Percentiles rank a stretch among this genome's conserved stretches.
phyloP scores from a whole-genome alignment of 352 stramenopile genomes.

The Hyaloperonospora arabidopsidis region DNA sequence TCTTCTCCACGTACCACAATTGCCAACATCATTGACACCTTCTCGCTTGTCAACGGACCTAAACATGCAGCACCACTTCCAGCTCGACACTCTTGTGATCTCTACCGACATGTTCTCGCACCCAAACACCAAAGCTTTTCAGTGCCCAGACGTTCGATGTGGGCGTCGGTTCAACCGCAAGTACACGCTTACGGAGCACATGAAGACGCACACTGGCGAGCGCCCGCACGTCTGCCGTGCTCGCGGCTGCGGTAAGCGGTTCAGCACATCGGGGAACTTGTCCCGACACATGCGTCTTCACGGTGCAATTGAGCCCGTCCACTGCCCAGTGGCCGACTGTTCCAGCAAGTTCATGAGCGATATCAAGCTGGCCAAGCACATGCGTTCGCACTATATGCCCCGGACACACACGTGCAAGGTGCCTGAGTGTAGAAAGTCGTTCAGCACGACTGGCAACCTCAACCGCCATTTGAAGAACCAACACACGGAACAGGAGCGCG shows the following conservation, averaged over 20 bases:
- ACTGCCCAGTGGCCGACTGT: slow-evolving; percentile 26
- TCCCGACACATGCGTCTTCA: slow-evolving; percentile 42
- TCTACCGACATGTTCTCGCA: slow-evolving; percentile 7
- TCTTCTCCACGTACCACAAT: neutral
- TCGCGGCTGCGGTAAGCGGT: slow-evolving; percentile 37
- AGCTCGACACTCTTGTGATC: slow-evolving; percentile 17
- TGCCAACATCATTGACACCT: no score
- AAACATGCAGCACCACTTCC: slow-evolving; percentile 18
- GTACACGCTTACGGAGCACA: slow-evolving; percentile 64
- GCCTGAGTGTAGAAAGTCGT: slow-evolving; percentile 34
- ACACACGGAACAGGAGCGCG: slow-evolving; percentile 24
- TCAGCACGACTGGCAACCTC: slow-evolving; percentile 46
- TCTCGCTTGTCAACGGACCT: no score
- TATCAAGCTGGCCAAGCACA: slow-evolving; percentile 39
- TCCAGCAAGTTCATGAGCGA: slow-evolving; percentile 30
- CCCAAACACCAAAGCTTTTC: slow-evolving; percentile 30
- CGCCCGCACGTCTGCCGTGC: slow-evolving; percentile 34
- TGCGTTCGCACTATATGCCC: slow-evolving; percentile 34
- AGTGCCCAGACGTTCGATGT: slow-evolving; percentile 36
- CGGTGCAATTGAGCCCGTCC: slow-evolving; percentile 30
- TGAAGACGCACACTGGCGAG: slow-evolving; percentile 69
- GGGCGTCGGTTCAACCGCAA: slow-evolving; percentile 55
- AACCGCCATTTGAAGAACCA: slow-evolving; percentile 46
- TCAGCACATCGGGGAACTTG: slow-evolving; percentile 46
- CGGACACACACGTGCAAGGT: slow-evolving; percentile 33